These are phyloP conservation scores for Exobasidium rhododendri DNA, from an alignment of 1,284 basidiomycete species.

Conservation along the genomic window DNA sequence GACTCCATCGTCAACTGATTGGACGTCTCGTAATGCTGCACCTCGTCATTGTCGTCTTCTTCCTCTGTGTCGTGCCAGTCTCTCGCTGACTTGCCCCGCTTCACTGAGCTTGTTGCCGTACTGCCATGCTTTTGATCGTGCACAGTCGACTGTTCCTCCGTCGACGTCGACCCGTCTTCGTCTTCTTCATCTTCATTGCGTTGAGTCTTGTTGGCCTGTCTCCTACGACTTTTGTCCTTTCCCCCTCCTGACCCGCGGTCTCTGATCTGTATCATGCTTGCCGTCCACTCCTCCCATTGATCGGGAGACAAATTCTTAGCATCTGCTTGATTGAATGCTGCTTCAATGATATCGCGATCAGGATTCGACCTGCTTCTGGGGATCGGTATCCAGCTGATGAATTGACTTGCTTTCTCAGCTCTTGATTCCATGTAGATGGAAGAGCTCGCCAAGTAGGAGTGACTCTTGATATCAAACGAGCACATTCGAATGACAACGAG, in stretches of 20 bases:
- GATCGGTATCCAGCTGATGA: slow-evolving; percentile 10
- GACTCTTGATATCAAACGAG: slow-evolving; percentile 60
- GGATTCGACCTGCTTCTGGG: slow-evolving; percentile 5
- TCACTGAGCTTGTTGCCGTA: background rate
- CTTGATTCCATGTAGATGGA: slow-evolving; percentile 30
- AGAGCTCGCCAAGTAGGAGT: slow-evolving; percentile 16
- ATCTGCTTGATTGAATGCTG: background rate
- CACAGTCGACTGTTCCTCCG: background rate
- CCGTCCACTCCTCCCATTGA: background rate
- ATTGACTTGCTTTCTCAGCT: slow-evolving; percentile 3
- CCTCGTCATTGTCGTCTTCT: background rate
- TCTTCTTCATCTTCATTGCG: background rate
- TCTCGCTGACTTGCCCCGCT: background rate
- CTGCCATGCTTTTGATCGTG: background rate
- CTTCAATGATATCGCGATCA: slow-evolving; percentile 14
- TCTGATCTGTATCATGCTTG: slow-evolving; percentile 4
- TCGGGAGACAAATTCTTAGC: background rate
- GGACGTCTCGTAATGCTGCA: background rate
- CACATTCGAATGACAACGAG: slow-evolving; percentile 75
- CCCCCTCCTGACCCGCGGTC: background rate
- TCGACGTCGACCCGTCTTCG: background rate
- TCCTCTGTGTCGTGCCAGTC: background rate
- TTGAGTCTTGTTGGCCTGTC: too few relatives aligned
- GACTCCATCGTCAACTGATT: background rate
- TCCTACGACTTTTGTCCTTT: too few relatives aligned